Evolutionary conservation across 2,329 filamentous ascomycete species (phyloP), one percentile per base, ranked within the genome.

Genomic region (Fusarium sp.): DNA sequence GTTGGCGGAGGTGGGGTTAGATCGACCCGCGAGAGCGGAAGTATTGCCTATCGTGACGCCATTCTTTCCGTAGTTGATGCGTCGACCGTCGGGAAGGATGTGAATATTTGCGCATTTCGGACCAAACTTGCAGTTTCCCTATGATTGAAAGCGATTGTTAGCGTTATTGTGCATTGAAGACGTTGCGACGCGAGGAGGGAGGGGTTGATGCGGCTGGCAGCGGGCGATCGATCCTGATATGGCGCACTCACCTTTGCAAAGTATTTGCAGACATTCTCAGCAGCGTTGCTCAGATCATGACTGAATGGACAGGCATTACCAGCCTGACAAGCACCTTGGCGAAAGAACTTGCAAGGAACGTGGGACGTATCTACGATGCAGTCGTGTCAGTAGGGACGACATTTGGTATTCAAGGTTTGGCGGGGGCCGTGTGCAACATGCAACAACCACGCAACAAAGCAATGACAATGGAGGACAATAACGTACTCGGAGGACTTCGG

Each of bases 61-160:
- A 77, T 89, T 89, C 79, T 90, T 90, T 76, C 89, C 87, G 76
- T 91, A 91, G 82, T 98, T 98, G 79, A 98, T 93, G 79, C 95
- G 90, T 76, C 94, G 91, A 66, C 96, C 96, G 81, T 98, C 95
- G 75, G 95, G 94, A 52, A 98, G 91, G 77, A 98, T 92, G 82
- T 99, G 96, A 73, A 97, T 93, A 79, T 98, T 93, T 78, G 95
- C 95, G 86, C 96, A 99, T 83, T 98, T 98, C 71, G 94, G 93
- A 69, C 96, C 96, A 81, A 98, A 99, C 82, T 98, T 98, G 90
- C 96, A 99, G 83, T 98, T 98, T 74, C 96, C 96, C 94, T 98
- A 61, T 38, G 45, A 55, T 54, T 58, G 37, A 33, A 57, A 48
- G 18, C 62, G 62, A 73, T 70, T 61, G 70, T 76, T 55, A 76